These are phyloP conservation scores for Lachancea quebecensis DNA, from an alignment of 805 yeast genomes.

Conservation along the genomic window DNA sequence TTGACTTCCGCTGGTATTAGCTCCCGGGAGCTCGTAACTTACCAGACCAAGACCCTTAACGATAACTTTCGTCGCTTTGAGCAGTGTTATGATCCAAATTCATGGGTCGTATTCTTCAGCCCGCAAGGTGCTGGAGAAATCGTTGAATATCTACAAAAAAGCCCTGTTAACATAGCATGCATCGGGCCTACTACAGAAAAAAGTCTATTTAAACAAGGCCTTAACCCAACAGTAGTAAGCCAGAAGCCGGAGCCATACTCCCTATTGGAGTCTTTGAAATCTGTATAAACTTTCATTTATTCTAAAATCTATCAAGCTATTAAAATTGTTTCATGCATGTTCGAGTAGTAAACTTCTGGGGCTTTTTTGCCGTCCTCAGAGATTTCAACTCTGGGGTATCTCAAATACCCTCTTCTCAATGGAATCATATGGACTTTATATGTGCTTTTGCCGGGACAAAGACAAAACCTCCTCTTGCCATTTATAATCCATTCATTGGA, in stretches of 20 bases:
- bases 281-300: slow-evolving; percentile 1
- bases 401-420: slow-evolving; percentile 63
- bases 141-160: slow-evolving; percentile 38
- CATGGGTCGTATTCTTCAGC: slow-evolving; percentile 83
- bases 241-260: slow-evolving; percentile 63
- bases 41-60: slow-evolving; percentile 51
- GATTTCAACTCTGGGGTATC: slow-evolving; percentile 56
- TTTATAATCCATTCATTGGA: slow-evolving; percentile 75
- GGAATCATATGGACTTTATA: slow-evolving; percentile 56
- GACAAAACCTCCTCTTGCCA: slow-evolving; percentile 55
- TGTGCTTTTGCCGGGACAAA: slow-evolving; percentile 33
- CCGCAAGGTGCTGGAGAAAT: slow-evolving; percentile 79
- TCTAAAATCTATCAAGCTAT: slow-evolving; percentile 38
- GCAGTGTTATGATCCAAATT: slow-evolving; percentile 13
- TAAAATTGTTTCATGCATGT: slow-evolving; percentile 60
- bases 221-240: slow-evolving; percentile 60
- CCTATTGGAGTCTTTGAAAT: slow-evolving; percentile 36
- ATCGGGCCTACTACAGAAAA: slow-evolving; percentile 89
- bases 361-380: slow-evolving; percentile 32
- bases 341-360: slow-evolving; percentile 51
- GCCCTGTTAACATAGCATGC: slow-evolving; percentile 43
- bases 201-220: slow-evolving; percentile 45
- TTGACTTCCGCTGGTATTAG: slow-evolving; percentile 28
- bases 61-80: slow-evolving; percentile 40
- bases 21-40: slow-evolving; percentile 53